phyloP scores from a whole-genome alignment of 305 asterid genomes.

The Striga hermonthica region DNA sequence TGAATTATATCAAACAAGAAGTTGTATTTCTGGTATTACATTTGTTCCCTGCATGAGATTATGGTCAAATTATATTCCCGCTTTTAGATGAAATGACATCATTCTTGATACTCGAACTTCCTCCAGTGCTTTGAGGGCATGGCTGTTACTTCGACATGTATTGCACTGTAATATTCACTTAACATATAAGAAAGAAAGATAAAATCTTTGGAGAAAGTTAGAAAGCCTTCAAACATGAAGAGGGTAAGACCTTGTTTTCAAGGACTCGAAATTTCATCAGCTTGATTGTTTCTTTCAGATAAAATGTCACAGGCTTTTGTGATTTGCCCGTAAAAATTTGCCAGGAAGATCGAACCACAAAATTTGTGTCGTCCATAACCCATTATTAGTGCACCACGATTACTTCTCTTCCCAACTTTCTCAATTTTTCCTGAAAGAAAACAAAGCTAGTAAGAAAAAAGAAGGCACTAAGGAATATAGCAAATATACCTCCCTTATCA shows the following conservation, averaged over 20 bases:
- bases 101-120: background rate
- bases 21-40: background rate
- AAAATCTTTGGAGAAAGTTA: background rate
- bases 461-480: constrained; percentile 12
- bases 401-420: background rate
- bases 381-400: background rate
- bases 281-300: background rate
- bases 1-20: background rate
- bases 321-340: background rate
- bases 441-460: background rate
- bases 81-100: background rate
- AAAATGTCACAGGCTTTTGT: background rate
- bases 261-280: background rate
- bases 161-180: background rate
- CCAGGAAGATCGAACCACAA: constrained; percentile 7
- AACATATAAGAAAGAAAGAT: background rate
- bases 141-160: background rate
- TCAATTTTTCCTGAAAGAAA: constrained; percentile 14
- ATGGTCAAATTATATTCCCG: background rate
- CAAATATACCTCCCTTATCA: constrained; percentile 7
- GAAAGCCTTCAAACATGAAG: background rate
- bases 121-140: background rate
- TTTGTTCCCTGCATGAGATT: background rate
- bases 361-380: background rate
- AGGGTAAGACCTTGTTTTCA: background rate